These are phyloP conservation scores for Cordyceps cateniannulata DNA, from an alignment of 2,329 filamentous ascomycete species.

Conservation along the genomic window DNA sequence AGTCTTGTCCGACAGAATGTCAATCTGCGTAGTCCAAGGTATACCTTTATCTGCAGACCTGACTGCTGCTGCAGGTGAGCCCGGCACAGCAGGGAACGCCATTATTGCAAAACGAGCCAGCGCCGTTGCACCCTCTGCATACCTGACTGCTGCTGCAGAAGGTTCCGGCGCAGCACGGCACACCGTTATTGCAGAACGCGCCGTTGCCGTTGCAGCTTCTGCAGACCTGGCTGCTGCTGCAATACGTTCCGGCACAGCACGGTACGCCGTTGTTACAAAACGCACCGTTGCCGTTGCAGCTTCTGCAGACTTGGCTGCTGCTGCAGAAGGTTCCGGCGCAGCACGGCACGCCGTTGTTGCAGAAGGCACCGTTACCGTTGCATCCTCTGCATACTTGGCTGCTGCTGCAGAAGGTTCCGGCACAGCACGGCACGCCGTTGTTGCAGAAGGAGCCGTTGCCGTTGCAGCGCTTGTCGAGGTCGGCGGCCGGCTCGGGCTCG, in stretches of 20 bases:
- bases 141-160: neutral
- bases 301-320: neutral
- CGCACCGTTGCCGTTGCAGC: neutral
- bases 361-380: neutral
- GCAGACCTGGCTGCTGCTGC: neutral
- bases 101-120: neutral
- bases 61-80: neutral
- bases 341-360: constrained; percentile 2
- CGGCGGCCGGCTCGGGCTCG: too few species aligned
- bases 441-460: neutral
- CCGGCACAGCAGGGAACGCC: constrained; percentile 5
- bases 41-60: neutral
- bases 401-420: neutral
- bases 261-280: neutral
- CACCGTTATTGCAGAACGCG: constrained; percentile 4
- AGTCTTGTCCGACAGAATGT: neutral
- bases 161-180: neutral
- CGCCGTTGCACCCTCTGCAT: neutral
- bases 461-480: too few species aligned
- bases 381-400: neutral
- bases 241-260: neutral
- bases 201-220: neutral
- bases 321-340: neutral
- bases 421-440: neutral
- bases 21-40: neutral